Conservation (phyloP, 164 flowering plant genomes). For the Malania oleifera region DNA sequence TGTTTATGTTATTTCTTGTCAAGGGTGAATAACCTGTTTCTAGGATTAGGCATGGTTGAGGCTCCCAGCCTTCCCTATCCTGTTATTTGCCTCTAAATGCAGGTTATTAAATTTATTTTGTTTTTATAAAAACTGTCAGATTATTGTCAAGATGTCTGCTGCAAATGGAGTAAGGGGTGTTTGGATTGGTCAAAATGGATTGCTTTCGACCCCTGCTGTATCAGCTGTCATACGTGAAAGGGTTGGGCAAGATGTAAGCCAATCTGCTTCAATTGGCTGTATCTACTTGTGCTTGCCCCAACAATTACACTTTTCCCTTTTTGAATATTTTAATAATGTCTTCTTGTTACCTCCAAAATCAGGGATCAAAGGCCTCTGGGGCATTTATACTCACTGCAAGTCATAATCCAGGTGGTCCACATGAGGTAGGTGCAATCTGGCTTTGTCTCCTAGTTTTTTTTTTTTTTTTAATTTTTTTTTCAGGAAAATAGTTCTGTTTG, state of each 20-base stretch:
- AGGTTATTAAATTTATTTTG: too few species aligned
- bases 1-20: too few species aligned
- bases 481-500: too few species aligned
- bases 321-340: not conserved
- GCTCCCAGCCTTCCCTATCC: too few species aligned
- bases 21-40: too few species aligned
- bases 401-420: slow-evolving; percentile 98
- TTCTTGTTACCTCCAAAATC: slow-evolving; percentile 7
- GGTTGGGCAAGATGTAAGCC: slow-evolving; percentile 78
- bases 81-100: too few species aligned
- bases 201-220: slow-evolving; percentile 97
- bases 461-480: not conserved
- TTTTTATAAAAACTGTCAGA: slow-evolving; percentile 44
- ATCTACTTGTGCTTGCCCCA: not conserved
- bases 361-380: slow-evolving; percentile 91
- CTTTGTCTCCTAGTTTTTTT: too few species aligned
- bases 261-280: slow-evolving; percentile 7
- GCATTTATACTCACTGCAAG: slow-evolving; percentile 96
- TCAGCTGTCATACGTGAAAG: slow-evolving; percentile 94
- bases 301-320: not conserved
- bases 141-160: slow-evolving; percentile 93
- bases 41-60: too few species aligned
- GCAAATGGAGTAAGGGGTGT: slow-evolving; percentile 93
- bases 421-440: slow-evolving; percentile 52
- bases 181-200: slow-evolving; percentile 90